Conservation (phyloP, 305 asterid species). For the Withania somnifera region DNA sequence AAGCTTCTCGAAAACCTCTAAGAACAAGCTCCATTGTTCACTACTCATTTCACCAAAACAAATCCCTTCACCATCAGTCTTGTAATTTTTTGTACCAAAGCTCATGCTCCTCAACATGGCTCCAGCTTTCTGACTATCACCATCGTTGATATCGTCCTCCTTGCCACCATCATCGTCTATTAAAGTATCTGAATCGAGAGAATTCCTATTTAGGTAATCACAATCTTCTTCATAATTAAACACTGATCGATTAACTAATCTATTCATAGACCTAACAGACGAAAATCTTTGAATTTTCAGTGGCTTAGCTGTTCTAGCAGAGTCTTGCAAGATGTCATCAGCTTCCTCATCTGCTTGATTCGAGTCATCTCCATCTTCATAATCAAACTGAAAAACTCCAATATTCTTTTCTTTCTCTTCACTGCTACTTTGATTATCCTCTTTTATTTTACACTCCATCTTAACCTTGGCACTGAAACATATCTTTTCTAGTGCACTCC, state of each 20-base stretch:
- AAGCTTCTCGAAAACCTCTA: slow-evolving; percentile 43
- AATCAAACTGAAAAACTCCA: slow-evolving; percentile 32
- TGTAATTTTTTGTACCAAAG: slow-evolving; percentile 37
- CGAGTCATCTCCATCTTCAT: slow-evolving; percentile 15
- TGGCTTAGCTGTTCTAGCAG: slow-evolving; percentile 27
- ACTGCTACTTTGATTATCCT: slow-evolving; percentile 16
- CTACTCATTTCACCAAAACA: slow-evolving; percentile 49
- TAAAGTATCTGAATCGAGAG: neutral
- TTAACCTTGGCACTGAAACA: slow-evolving; percentile 47
- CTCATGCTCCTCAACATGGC: slow-evolving; percentile 59
- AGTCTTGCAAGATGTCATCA: slow-evolving; percentile 9
- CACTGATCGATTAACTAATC: slow-evolving; percentile 13
- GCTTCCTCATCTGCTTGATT: slow-evolving; percentile 4
- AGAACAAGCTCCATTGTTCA: slow-evolving; percentile 45
- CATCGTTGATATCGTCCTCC: slow-evolving; percentile 12
- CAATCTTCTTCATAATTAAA: slow-evolving; percentile 16
- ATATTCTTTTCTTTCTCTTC: slow-evolving; percentile 1
- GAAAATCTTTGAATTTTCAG: slow-evolving; percentile 35
- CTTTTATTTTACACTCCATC: slow-evolving; percentile 14
- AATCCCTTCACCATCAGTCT: slow-evolving; percentile 42
- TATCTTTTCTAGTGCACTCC: slow-evolving; percentile 57
- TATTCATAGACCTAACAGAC: slow-evolving; percentile 20
- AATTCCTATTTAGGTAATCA: neutral
- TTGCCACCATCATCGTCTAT: slow-evolving; percentile 8
- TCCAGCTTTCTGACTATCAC: slow-evolving; percentile 14